Evolutionary conservation across 2,329 filamentous ascomycete genomes (phyloP), one percentile per base, ranked within the genome.

Genomic region (Fusarium domesticum): DNA sequence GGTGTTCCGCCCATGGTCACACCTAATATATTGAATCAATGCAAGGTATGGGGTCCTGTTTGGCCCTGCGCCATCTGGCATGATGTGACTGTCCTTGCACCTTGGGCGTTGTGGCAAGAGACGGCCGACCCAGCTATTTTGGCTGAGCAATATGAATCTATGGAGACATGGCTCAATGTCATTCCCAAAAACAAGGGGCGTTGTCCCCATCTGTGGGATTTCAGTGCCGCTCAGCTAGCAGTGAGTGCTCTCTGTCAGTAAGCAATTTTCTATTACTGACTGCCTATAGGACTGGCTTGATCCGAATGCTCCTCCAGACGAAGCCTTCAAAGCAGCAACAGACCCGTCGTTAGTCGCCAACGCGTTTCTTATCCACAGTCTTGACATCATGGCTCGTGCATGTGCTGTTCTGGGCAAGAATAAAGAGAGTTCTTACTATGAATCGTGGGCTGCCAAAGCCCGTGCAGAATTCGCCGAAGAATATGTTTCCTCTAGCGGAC

Each of bases 271-370:
- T 2, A 1, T 11, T 3, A 1, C 33, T 54, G 3, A 54, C 12
- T 3, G 5, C 8, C 60, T 49, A n/a, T 65, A 71, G 20, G 74
- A 76, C 48, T 76, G 74, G 74, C 64, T 76, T 2, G 74, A 75
- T 42, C 74, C 74, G 0, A 63, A 64, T 4, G 66, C 74, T 1
- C 72, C 73, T 0, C 62, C 67, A 0, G 61, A 70, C 1, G 53
- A 66, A 7, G 65, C 74, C 0, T 66, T 62, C 3, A 56, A 56
- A 14, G 70, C 69, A 0, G 67, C 64, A 0, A 76, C 73, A 0
- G 61, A 69, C 31, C 58, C 64, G 0, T 58, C 62, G 3, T 62
- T 73, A 2, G 71, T 76, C 1, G 70, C 73, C 1, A 71, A 77
- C 42, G 71, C 72, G 2, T 76, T 74, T 45, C 62, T 76, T 2